Evolutionary conservation across 2,329 filamentous ascomycete species (phyloP), one percentile per base, ranked within the genome.

Genomic region (Trichoderma sp.): DNA sequence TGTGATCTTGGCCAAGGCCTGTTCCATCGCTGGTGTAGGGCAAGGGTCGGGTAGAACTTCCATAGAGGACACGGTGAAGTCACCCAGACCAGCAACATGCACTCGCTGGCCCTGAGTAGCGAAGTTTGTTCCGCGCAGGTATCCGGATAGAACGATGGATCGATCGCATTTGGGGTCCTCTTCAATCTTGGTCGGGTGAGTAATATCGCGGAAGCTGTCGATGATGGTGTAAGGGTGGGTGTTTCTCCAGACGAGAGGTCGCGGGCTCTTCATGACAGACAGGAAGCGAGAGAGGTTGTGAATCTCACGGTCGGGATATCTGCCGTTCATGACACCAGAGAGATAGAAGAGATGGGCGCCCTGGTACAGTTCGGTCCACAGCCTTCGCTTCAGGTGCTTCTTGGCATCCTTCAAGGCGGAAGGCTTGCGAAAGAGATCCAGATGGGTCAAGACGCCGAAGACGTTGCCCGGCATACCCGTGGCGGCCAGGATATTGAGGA

Each of bases 381-480:
- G 90, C 68, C 95, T 85, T 76, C 97, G 91, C 81, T 99, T 99
- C 68, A 99, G 80, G 67, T 94, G 84, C 83, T 99, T 99, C 83
- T 99, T 99, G 68, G 96, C 92, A 72, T 93, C 89, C 76, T 93
- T 94, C 65, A 99, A 82, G 0, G 92, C 90, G 72, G 96, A 93
- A 64, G 95, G 94, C 74, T 97, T 98, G 74, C 89, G 87, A 82
- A 99, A 99, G 15, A 99, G 82, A 75, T 99, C 95, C 67, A 99
- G 83, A 81, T 99, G 96, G 17, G 95, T 98, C 51, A 99, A 84
- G 65, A 99, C 93, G 60, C 95, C 95, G 75, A 99, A 98, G 44
- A 99, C 93, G 72, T 99, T 99, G 69, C 95, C 94, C 0, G 96
- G 95, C 94, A 99, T 98, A 77, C 95, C 95, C 34, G 91, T 96